Evolutionary conservation across 192 early-diverging fungal genomes (phyloP).

Genomic region (Coemansia sp.): DNA sequence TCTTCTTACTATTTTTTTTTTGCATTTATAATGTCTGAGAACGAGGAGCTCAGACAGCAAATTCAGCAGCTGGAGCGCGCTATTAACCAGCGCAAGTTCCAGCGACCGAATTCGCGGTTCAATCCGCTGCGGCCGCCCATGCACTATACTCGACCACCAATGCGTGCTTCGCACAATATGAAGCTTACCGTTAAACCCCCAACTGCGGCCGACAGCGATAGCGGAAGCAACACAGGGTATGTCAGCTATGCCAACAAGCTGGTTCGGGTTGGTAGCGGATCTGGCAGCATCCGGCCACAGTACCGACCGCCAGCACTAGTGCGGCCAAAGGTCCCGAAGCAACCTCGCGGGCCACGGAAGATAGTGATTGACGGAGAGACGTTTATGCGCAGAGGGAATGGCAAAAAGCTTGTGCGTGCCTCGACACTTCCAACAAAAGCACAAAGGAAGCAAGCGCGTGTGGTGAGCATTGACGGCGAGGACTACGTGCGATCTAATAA

Average conservation of each 20-base stretch:
- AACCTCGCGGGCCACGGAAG: not conserved
- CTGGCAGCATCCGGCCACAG: not conserved
- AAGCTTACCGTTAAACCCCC: slow-evolving; percentile 30
- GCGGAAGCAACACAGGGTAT: slow-evolving; percentile 8
- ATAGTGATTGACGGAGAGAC: slow-evolving; percentile 32
- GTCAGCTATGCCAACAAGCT: slow-evolving; percentile 38
- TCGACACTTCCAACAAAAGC: not conserved
- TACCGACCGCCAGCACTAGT: not conserved
- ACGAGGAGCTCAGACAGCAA: slow-evolving; percentile 31
- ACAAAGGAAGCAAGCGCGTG: not conserved
- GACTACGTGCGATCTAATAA: slow-evolving; percentile 39
- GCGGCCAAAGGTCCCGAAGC: not conserved
- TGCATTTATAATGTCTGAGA: slow-evolving; percentile 4
- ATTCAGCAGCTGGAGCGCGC: slow-evolving; percentile 29
- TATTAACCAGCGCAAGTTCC: slow-evolving; percentile 15
- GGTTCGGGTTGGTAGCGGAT: slow-evolving; percentile 31
- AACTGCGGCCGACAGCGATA: not conserved
- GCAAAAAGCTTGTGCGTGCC: slow-evolving; percentile 43
- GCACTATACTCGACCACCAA: not conserved
- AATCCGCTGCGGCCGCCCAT: slow-evolving; percentile 19
- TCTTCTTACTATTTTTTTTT: too few relatives aligned
- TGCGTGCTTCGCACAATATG: slow-evolving; percentile 37
- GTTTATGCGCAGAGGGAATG: slow-evolving; percentile 22
- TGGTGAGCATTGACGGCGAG: slow-evolving; percentile 37
- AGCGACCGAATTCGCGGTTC: slow-evolving; percentile 7